Conservation (phyloP, 805 yeast species). For the Helenozyma baotianmanensis region DNA sequence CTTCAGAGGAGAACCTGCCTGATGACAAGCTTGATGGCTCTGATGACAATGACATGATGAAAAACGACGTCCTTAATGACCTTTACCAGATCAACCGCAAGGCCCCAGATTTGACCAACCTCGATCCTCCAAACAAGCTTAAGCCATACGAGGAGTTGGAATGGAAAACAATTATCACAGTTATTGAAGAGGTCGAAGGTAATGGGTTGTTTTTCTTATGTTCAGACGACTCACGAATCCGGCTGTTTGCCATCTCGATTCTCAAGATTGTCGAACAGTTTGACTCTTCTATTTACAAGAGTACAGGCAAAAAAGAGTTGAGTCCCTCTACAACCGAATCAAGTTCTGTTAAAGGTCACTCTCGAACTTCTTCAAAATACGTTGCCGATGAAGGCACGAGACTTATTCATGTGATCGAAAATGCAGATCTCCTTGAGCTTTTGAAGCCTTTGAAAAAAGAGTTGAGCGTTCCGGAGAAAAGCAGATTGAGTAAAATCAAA, state of each 20-base stretch:
- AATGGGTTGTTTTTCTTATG: constrained; percentile 89
- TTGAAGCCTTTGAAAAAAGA: constrained; percentile 48
- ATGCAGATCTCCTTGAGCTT: constrained; percentile 60
- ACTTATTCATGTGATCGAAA: constrained; percentile 70
- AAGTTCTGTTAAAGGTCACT: constrained; percentile 32
- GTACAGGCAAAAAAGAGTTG: constrained; percentile 25
- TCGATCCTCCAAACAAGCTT: constrained; percentile 12
- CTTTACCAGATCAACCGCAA: constrained; percentile 43
- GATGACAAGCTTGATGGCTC: constrained; percentile 23
- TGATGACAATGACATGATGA: constrained; percentile 32
- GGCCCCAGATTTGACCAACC: constrained; percentile 29
- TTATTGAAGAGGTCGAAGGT: constrained; percentile 93
- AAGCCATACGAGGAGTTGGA: constrained; percentile 58
- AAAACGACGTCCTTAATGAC: constrained; percentile 36
- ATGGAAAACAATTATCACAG: constrained; percentile 73
- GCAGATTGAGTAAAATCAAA: constrained; percentile 61
- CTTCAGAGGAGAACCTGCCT: constrained; percentile 30
- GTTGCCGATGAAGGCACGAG: constrained; percentile 78
- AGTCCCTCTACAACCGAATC: constrained; percentile 16
- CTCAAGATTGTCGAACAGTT: constrained; percentile 77
- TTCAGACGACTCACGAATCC: constrained; percentile 72
- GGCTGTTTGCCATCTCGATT: constrained; percentile 73
- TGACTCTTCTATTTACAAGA: constrained; percentile 73
- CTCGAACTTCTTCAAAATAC: constrained; percentile 61
- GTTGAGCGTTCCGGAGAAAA: constrained; percentile 72